Evolutionary conservation across 2,329 filamentous ascomycete species (phyloP).

Genomic region (Microthyrium microscopicum): DNA sequence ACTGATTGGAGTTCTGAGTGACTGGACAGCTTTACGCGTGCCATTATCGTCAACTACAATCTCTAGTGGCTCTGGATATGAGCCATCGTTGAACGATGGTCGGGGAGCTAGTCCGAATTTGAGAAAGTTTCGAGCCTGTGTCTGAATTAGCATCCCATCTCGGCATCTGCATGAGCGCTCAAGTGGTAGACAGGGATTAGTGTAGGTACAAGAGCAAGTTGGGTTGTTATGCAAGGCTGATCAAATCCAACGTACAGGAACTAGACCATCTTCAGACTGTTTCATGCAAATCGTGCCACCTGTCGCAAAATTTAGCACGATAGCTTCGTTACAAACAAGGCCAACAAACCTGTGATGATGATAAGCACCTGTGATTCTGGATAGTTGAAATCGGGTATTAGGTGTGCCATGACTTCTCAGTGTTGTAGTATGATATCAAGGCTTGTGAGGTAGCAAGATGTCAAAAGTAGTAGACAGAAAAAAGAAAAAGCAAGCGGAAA

Average conservation of each 20-base stretch:
- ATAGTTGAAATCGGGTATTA: slow-evolving; percentile 6
- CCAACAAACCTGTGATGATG: slow-evolving; percentile 62
- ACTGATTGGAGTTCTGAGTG: slow-evolving; percentile 63
- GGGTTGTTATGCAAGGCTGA: too few species aligned
- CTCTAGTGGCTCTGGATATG: slow-evolving; percentile 37
- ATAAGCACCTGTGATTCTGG: slow-evolving; percentile 73
- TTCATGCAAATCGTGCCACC: slow-evolving; percentile 82
- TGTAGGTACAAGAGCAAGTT: not conserved
- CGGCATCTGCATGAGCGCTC: not conserved
- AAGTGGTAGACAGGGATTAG: not conserved
- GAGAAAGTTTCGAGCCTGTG: slow-evolving; percentile 47
- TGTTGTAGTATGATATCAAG: too few species aligned
- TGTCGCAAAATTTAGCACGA: slow-evolving; percentile 10
- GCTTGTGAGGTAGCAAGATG: too few species aligned
- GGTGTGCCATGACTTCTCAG: slow-evolving; percentile 6
- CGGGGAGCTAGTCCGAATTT: slow-evolving; percentile 67
- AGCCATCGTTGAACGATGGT: slow-evolving; percentile 72
- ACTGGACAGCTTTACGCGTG: slow-evolving; percentile 39
- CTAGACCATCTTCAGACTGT: slow-evolving; percentile 59
- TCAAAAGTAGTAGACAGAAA: too few species aligned
- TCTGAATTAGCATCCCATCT: not conserved
- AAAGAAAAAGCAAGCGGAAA: too few species aligned
- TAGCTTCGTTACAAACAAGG: not conserved
- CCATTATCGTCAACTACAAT: slow-evolving; percentile 35
- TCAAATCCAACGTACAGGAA: slow-evolving; percentile 46